Base-by-base conservation (phyloP, 805 yeast species). In the Saitoella complicata region DNA sequence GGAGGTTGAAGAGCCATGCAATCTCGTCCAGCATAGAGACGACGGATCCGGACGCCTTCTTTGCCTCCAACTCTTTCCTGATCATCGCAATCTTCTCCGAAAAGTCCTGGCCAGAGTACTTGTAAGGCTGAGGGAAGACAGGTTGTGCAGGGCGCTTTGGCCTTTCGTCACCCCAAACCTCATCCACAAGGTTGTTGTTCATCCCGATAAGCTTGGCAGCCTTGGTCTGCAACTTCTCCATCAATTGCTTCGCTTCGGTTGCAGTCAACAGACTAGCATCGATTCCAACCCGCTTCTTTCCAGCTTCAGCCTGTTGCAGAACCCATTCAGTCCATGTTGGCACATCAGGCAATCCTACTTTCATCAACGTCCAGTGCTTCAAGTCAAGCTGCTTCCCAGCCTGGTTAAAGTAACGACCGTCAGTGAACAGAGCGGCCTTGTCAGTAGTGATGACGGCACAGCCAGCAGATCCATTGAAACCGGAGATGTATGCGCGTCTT, bases 321-420 rank as follows among this genome's bases (percentile, higher is more conserved):
- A 78, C 38, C 80, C 85, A 91, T 44, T 78, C 76, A 49, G 75
- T 75, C 97, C 97, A 88, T 5, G 80, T 67, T 9, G 78, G 74
- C 36, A 72, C 72, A 32, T 78, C 81, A n/a, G 72, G 69, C 34
- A 69, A 65, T 4, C 94, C 94, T 58, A 80, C 93, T 57, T 80
- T 86, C 48, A 91, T 68, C 40, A 91, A 63, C 1, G 64, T 61
- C 97, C 97, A 91, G 55, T 76, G 76, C 36, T 62, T 56, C 21
- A 21, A 21, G 58, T 84, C 93, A 45, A 91, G 66, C 63, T 91
- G 91, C 46, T 78, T 74, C 21, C 72, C 75, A 1, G 97, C 97
- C 63, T 91, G 98, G 47, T 83, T 67, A 60, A 85, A 91, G 64
- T 91, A 91, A 51, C 98, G 70, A 1, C 97, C 97, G 62, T 91